Conservation (phyloP, 2,329 filamentous ascomycete genomes). For the Tolypocladium capitatum region DNA sequence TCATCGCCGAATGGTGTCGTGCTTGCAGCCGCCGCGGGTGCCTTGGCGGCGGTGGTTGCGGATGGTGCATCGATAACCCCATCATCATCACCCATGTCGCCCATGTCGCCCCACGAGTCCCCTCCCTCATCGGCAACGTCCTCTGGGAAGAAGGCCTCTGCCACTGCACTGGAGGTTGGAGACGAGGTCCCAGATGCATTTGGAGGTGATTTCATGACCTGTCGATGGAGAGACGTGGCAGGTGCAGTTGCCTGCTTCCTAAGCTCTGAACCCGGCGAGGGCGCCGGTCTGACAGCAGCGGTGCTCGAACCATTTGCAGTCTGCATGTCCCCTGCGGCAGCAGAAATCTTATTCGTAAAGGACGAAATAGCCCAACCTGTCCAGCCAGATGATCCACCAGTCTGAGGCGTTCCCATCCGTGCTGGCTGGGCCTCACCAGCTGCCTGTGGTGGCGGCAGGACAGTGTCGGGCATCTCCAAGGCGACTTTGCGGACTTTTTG, state of each 20-base stretch:
- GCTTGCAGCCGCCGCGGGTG: conserved; percentile 17
- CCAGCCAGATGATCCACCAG: conserved; percentile 49
- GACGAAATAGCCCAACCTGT: conserved; percentile 97
- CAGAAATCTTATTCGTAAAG: conserved; percentile 85
- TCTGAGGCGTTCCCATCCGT: conserved; percentile 68
- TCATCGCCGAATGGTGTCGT: conserved; percentile 60
- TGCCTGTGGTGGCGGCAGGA: conserved; percentile 49
- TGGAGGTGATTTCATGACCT: conserved; percentile 42
- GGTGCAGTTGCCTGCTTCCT: conserved; percentile 31
- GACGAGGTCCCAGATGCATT: conserved; percentile 35
- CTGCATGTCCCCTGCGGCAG: conserved; percentile 78
- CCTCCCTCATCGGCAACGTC: conserved; percentile 47
- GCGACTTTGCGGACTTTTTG: conserved; percentile 70
- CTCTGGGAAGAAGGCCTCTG: conserved; percentile 40
- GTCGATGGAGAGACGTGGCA: conserved; percentile 45
- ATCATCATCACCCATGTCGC: conserved; percentile 45
- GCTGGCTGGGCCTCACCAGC: conserved; percentile 41
- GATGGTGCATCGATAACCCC: conserved; percentile 21
- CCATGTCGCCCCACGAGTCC: conserved; percentile 66
- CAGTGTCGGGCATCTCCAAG: conserved; percentile 65
- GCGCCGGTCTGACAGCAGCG: conserved; percentile 25
- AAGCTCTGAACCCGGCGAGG: conserved; percentile 25
- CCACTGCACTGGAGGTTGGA: conserved; percentile 27
- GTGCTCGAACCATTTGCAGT: conserved; percentile 31
- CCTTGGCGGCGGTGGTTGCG: conserved; percentile 10